A percentile compares a stretch with the other conserved stretches of the same genome.
Evolutionary conservation across 169 alveolate species (phyloP).

Genomic region (Cryptosporidium sp.): DNA sequence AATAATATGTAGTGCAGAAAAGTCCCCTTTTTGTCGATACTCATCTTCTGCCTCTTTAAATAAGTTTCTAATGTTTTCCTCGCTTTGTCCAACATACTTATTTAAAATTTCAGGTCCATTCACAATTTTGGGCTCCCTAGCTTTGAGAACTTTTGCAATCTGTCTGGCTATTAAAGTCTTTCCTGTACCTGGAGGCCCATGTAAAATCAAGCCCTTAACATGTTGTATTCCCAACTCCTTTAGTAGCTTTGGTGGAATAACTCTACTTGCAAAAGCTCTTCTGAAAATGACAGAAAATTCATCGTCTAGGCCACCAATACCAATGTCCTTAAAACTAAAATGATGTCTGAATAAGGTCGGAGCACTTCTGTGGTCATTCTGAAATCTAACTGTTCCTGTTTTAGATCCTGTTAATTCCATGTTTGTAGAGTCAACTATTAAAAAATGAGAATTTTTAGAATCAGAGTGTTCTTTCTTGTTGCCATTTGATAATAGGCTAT

Average conservation of each 20-base stretch:
- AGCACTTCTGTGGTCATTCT: slow-evolving; percentile 77
- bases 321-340: slow-evolving; percentile 92
- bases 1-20: slow-evolving; percentile 96
- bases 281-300: slow-evolving; percentile 98
- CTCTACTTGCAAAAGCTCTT: slow-evolving; percentile 99
- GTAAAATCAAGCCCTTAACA: slow-evolving; percentile 95
- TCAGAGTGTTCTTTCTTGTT: slow-evolving; percentile 31
- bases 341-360: slow-evolving; percentile 85
- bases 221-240: slow-evolving; percentile 98
- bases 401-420: slow-evolving; percentile 76
- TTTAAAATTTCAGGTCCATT: slow-evolving; percentile 93
- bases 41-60: slow-evolving; percentile 98
- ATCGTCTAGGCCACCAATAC: slow-evolving; percentile 93
- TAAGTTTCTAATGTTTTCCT: slow-evolving; percentile 96
- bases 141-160: slow-evolving; percentile 95
- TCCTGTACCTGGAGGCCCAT: slow-evolving; percentile 99
- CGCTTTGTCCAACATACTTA: slow-evolving; percentile 98
- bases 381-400: slow-evolving; percentile 65
- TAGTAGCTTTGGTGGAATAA: slow-evolving; percentile 96
- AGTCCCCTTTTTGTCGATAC: slow-evolving; percentile 93
- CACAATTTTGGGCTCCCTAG: slow-evolving; percentile 94
- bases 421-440: slow-evolving; percentile 76
- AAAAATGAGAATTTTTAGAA: slow-evolving; percentile 70
- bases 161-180: slow-evolving; percentile 99
- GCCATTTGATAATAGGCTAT: slow-evolving; percentile 14